Evolutionary conservation across 306 rosid species (phyloP), one percentile per base, ranked within the genome.

Genomic region (Casuarina equisetifolia): DNA sequence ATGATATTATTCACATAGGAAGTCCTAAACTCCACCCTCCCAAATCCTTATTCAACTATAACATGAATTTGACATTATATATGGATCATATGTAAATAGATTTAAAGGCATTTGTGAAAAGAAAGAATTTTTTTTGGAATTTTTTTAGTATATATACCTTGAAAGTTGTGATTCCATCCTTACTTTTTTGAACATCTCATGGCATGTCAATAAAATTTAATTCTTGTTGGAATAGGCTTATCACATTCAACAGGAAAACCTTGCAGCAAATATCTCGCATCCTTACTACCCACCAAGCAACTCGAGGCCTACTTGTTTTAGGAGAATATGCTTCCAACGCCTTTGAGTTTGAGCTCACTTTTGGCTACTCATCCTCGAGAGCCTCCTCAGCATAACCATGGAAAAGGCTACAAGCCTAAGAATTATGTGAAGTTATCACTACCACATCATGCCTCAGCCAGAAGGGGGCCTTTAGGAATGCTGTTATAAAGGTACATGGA

Each of bases 321-420:
- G 97, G 97, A 9, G 97, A 92, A 78, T 91, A 78, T 91, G 91
- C 81, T 92, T 91, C 80, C 90, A 92, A 71, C 92, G 97, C 48
- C 73, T 95, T 25, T 80, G 97, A 57, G 90, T 85, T 43, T 89
- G 92, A 92, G 98, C 93, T 78, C 80, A 5, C 91, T 89, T 32
- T 95, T 93, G 97, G 87, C 86, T 39, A 78, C 82, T 75, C 90
- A 90, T 61, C 79, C 90, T 49, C 83, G 71, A 36, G 86, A 87
- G 76, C 90, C 87, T 78, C 76, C 94, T 81, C 86, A 85, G 82
- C 76, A 76, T 70, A 61, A 74, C 11, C 59, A 19, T 13, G 62
- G 74, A 35, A 36, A 74, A 68, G 81, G 44, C 44, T 69, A 57
- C 75, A 85, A 89, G 72, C 75, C 79, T 76, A 80, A 52, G 77